Base-by-base conservation (phyloP, 176 grass and related monocot genomes). In the Carex littledalei region DNA sequence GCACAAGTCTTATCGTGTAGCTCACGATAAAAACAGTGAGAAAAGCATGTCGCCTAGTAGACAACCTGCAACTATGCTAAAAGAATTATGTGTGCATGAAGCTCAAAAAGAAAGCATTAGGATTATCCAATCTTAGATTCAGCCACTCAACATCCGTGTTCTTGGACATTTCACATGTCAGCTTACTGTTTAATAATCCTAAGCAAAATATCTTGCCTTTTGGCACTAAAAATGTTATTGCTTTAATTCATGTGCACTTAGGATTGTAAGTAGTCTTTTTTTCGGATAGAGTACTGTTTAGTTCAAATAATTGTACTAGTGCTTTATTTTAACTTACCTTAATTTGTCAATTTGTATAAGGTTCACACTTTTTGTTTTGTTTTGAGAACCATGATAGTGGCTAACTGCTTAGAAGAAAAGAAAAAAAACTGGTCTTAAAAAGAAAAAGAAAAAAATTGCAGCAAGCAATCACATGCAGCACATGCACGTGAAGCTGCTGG, bases 11-110 rank as follows among this genome's bases (percentile, higher is more conserved):
- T 57, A 57, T 79, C 47, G 20, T 54, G 75, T 57, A 55, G 75
- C 50, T 79, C 47, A 79, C 32, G 75, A 79, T 79, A 20, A 79
- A 18, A 79, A 79, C 15, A 79, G 24, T 71, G 67, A 45, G 8
- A 41, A 71, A 71, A 71, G 35, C 66, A 41, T 39, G 66, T 69
- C 37, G 66, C 6, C 32, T 39, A 43, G 6, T 45, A 45, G 35
- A 43, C 67, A 71, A 71, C 67, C 34, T 71, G 29, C 67, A 45
- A 71, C 45, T 41, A 71, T 41, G 67, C 75, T 31, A 79, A 79
- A 79, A 79, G 4, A 21, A 24, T 5, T 39, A 39, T 78, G 73
- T 78, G 64, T 78, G 20, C 49, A 56, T 78, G 31, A 78, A 78
- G 43, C 26, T 78, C 26, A 12, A 24, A 54, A 24, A 39, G 18